phyloP scores from a whole-genome alignment of 306 rosid species.

The Cajanus cajan region DNA sequence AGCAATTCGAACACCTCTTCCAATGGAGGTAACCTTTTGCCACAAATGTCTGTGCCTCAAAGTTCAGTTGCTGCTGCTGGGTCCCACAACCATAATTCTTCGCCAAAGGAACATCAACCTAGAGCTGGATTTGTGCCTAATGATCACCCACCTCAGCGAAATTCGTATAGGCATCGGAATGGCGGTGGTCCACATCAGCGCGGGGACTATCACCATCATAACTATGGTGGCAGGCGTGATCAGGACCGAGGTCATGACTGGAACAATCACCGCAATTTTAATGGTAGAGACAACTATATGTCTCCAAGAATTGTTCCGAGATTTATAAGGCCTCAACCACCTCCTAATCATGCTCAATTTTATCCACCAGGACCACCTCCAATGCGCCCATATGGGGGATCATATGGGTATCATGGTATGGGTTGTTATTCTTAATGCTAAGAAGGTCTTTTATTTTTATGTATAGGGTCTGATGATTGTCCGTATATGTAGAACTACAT shows the following conservation, averaged over 20 bases:
- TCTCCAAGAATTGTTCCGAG: conserved; percentile 54
- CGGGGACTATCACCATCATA: conserved; percentile 70
- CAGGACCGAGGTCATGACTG: conserved; percentile 82
- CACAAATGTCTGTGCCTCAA: conserved; percentile 43
- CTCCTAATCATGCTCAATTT: conserved; percentile 42
- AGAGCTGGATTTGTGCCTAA: conserved; percentile 55
- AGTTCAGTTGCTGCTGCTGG: conserved; percentile 42
- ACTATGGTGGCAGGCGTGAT: conserved; percentile 64
- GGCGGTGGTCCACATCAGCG: conserved; percentile 62
- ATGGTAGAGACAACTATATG: conserved; percentile 60
- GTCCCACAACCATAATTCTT: conserved; percentile 42
- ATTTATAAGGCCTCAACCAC: conserved; percentile 52
- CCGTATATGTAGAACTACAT: conserved; percentile 50
- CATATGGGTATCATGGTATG: conserved; percentile 66
- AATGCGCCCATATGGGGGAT: conserved; percentile 48
- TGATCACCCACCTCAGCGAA: conserved; percentile 61
- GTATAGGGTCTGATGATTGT: conserved; percentile 27
- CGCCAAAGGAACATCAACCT: conserved; percentile 45
- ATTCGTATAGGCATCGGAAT: conserved; percentile 54
- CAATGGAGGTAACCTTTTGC: conserved; percentile 47
- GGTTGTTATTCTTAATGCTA: neutral
- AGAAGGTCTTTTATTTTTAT: neutral
- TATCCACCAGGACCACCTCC: conserved; percentile 47
- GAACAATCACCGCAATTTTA: conserved; percentile 57
- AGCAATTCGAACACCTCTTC: conserved; percentile 41